Base-by-base conservation (phyloP, 1,284 basidiomycete genomes). In the Sporisorium reilianum region DNA sequence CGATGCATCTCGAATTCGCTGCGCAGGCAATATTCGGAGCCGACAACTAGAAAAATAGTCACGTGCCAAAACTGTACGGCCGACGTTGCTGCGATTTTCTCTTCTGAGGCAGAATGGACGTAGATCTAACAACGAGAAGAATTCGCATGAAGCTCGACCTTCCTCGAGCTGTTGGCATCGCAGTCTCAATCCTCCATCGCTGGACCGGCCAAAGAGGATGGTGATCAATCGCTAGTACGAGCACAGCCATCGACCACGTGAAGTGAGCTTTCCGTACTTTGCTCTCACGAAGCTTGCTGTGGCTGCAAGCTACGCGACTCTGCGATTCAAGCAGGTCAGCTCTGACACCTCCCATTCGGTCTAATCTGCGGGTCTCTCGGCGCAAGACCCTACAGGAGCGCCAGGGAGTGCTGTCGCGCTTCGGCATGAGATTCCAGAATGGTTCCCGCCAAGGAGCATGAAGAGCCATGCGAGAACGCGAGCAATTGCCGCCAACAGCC, bases 51-150 rank as follows among this genome's bases (percentile, higher is more conserved):
- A 32, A 48, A 20, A 11, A 10, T 30, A 20, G 28, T 48, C 46
- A 48, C 46, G 46, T 48, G 46, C n/a, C 28, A 48, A 32, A 48
- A 48, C 46, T 48, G 46, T 48, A 48, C 46, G 45, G 45, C 45
- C 45, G 45, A 46, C 28, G 4, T 46, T 16, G 26, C 23, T 5
- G 12, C 6, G 25, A 26, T 42, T 22, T 34, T 34, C n/a, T n/a
- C n/a, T n/a, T n/a, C n/a, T 34, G 6, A 9, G 34, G 3, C 3
- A 14, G 12, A 11, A 34, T 34, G 8, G 7, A 10, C 12, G 12
- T 14, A 6, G 36, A 38, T 38, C 36, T 38, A 38, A 38, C 36
- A 38, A 3, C 14, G 6, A 34, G 8, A 34, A 18, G 8, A 14
- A 9, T 34, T 34, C 11, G 32, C 6, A 11, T 14, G 6, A 9